Percentiles rank a stretch among this genome's conserved stretches.
Evolutionary conservation across 257 asterid species (phyloP).

Genomic region (Solanum rostratum): DNA sequence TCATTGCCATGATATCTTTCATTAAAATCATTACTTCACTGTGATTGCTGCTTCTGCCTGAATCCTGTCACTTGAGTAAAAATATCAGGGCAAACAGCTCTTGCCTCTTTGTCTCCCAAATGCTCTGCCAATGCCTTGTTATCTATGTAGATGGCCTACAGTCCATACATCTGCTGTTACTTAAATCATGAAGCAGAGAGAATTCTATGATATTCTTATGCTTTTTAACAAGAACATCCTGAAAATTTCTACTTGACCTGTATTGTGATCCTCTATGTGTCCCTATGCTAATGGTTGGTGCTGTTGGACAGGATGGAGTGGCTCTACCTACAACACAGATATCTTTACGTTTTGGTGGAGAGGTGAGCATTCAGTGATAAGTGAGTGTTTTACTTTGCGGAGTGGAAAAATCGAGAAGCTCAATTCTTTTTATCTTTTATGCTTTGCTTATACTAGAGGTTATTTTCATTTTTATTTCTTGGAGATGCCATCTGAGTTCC

Average conservation of each 20-base stretch:
- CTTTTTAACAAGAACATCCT: background rate
- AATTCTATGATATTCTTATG: background rate
- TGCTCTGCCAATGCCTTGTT: background rate
- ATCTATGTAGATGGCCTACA: background rate
- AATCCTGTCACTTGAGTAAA: background rate
- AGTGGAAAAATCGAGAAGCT: background rate
- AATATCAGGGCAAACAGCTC: background rate
- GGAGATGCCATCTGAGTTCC: background rate
- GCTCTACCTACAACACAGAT: conserved; percentile 70
- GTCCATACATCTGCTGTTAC: background rate
- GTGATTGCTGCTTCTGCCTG: background rate
- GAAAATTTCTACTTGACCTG: background rate
- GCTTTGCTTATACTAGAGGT: background rate
- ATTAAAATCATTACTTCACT: background rate
- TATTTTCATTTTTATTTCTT: background rate
- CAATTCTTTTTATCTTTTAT: background rate
- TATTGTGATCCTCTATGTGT: background rate
- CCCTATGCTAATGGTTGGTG: conserved; percentile 3
- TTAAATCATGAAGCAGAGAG: background rate
- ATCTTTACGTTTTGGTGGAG: conserved; percentile 87
- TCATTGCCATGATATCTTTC: background rate
- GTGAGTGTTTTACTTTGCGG: background rate
- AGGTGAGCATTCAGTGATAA: conserved; percentile 41
- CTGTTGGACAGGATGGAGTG: conserved; percentile 76
- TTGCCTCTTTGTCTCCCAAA: background rate